Evolutionary conservation across 495 filamentous ascomycete species (phyloP).

Genomic region (Collariella sp.): DNA sequence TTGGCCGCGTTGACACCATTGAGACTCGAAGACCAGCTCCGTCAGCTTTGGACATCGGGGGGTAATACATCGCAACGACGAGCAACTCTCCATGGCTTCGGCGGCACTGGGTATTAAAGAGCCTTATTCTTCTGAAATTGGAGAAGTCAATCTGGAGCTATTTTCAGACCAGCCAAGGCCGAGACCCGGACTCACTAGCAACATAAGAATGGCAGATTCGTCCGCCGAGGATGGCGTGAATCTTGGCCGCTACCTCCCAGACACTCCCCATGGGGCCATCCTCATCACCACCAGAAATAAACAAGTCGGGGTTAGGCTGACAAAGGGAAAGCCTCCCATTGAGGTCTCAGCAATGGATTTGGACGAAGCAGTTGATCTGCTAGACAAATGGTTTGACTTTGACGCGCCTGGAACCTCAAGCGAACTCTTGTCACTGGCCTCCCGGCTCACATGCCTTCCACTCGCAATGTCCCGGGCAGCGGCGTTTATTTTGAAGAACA

Average conservation of each 20-base stretch:
- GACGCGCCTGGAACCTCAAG: neutral
- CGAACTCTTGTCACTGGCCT: conserved; percentile 23
- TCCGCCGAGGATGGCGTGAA: neutral
- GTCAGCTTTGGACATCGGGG: too few species aligned
- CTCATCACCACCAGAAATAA: conserved; percentile 36
- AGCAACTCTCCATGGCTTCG: too few species aligned
- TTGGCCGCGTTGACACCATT: too few species aligned
- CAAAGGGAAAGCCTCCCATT: conserved; percentile 7
- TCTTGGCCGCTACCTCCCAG: conserved; percentile 29
- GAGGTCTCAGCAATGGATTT: conserved; percentile 28
- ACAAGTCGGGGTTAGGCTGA: conserved; percentile 10
- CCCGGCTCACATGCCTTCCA: conserved; percentile 34
- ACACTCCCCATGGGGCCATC: conserved; percentile 28
- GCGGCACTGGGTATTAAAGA: too few species aligned
- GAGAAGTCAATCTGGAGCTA: conserved; percentile 20
- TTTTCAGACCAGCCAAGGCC: conserved; percentile 16
- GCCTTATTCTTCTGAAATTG: too few species aligned
- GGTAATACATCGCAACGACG: too few species aligned
- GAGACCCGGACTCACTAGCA: neutral
- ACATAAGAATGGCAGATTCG: too few species aligned
- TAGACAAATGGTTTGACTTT: conserved; percentile 11
- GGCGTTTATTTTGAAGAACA: conserved; percentile 40
- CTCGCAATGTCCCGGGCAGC: conserved; percentile 43
- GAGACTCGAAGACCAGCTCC: too few species aligned
- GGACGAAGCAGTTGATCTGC: conserved; percentile 16